Evolutionary conservation across 441 rosid species (phyloP), one percentile per base, ranked within the genome.

Genomic region (Adansonia grandidieri): DNA sequence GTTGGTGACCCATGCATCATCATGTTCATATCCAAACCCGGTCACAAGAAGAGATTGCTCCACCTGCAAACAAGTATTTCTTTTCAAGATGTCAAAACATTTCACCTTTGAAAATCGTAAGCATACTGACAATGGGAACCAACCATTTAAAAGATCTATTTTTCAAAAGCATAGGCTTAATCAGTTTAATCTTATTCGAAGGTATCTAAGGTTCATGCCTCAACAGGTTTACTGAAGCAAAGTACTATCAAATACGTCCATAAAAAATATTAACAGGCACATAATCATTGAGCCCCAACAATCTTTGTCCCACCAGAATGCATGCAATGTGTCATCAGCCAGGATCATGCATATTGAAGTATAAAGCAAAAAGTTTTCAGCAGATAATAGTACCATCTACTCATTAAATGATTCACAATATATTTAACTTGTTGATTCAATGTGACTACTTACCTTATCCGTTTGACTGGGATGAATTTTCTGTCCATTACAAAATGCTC

Each of bases 11-110:
- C 99, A 96, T 0, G 97, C 89, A 78, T 93, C 95, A 83, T 96
- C 99, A 32, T 93, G 98, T 62, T 96, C 98, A 80, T 96, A 96
- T 22, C 99, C 98, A 77, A 96, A 96, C 56, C 99, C 99, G 80
- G 99, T 96, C 64, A 96, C 93, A 73, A 96, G 91, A 88, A 95
- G 98, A 80, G 99, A 93, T 77, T 82, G 89, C 87, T 93, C 98
- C 82, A 96, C 95, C 99, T 96, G 74, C 57, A 76, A 78, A 5
- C 13, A 79, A 72, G 70, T 60, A 50, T 63, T 44, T 58, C 53
- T 54, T 17, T 54, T 32, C 15, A 45, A 60, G 24, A 62, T 56
- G 50, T 71, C 22, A 76, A 71, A 57, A n/a, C 60, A 28, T 24
- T 47, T 8, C 44, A 9, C 22, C 65, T 20, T 70, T 7, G 44